Evolutionary conservation across 257 asterid species (phyloP), one percentile per base, ranked within the genome.

Genomic region (Solanum bukasovii): DNA sequence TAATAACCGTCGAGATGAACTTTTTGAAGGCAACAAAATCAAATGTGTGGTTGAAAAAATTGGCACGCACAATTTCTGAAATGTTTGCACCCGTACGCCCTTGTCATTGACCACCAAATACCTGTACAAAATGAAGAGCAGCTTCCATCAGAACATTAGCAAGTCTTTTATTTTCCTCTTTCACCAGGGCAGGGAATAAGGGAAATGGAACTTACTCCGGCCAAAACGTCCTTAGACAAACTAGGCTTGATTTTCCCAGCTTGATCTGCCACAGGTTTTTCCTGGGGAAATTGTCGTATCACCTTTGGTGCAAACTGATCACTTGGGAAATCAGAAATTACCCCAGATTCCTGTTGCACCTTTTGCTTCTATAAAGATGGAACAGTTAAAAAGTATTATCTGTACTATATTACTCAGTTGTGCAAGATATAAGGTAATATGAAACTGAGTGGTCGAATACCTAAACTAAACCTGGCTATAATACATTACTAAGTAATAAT

Each of bases 211-310:
- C 2, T 35, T 35, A 35, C 38, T 35, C 38, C 2, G 38, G 38
- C 38, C 38, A 35, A 35, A 6, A 35, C 7, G 0, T 35, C 38
- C 38, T 6, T 35, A 35, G 8, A 35, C 2, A 35, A 7, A 35
- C 38, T 35, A 35, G 38, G 38, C 38, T 35, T 35, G 38, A 35
- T 1, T 35, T 35, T 35, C 2, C 38, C 38, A 35, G 38, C 38
- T 35, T 35, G 89, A 56, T 85, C 91, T 34, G 63, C 90, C 79
- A 93, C 95, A 34, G 97, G 93, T 77, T 88, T 92, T 72, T 88
- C 93, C 93, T 96, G 98, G n/a, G 90, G 93, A 88, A 92, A 94
- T 70, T 93, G 95, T 34, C 94, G 92, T 14, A 91, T 88, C 84
- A 91, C 91, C 87, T 94, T 95, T 6, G 93, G 96, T 18, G 88